A percentile compares a stretch with the other conserved stretches of the same genome.
Conservation (phyloP, 768 basidiomycete genomes). For the Dentipellis fragilis region DNA sequence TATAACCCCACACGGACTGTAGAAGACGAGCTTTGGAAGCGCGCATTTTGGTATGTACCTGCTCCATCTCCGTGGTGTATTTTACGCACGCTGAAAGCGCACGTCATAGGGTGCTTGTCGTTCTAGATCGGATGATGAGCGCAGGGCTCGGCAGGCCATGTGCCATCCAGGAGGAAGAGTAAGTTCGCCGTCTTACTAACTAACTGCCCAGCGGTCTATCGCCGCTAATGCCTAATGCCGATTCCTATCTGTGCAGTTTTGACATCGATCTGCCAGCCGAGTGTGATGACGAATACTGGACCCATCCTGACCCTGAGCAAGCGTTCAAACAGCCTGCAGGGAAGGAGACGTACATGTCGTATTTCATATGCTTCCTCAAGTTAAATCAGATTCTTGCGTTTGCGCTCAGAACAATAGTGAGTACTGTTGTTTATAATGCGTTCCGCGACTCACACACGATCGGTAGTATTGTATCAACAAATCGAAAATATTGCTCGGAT, state of each 20-base stretch:
- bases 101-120: constrained; percentile 36
- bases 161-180: constrained; percentile 70
- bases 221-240: not conserved
- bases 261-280: constrained; percentile 9
- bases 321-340: constrained; percentile 54
- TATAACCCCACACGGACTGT: constrained; percentile 29
- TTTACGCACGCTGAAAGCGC: not conserved
- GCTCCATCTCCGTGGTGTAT: not conserved
- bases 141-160: constrained; percentile 57
- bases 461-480: constrained; percentile 68
- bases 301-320: constrained; percentile 3
- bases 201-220: not conserved
- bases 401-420: constrained; percentile 50
- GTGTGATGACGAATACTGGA: constrained; percentile 15
- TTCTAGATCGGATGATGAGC: constrained; percentile 36
- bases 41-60: constrained; percentile 44
- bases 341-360: constrained; percentile 42
- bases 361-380: constrained; percentile 45
- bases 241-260: constrained; percentile 16
- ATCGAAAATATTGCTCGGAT: constrained; percentile 43
- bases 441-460: not conserved
- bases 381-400: constrained; percentile 55
- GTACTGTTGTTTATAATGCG: constrained; percentile 7
- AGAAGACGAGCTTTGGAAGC: constrained; percentile 70
- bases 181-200: constrained; percentile 18